Conservation (phyloP, 257 asterid species). For the Cruciata laevipes region DNA sequence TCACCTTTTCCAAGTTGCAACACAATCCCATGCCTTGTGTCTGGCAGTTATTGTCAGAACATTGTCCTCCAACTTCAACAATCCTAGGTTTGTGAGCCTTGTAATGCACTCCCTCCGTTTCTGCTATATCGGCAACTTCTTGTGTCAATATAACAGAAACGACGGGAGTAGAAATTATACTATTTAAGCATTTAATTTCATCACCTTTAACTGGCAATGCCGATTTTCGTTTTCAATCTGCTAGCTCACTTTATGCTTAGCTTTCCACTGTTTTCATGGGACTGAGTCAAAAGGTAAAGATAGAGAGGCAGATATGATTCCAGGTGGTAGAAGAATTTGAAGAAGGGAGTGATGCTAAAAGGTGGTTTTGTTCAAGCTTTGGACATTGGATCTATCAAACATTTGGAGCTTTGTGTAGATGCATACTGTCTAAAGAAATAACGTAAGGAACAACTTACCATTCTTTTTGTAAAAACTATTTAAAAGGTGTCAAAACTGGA, state of each 20-base stretch:
- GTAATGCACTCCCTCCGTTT: neutral
- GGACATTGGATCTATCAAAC: constrained; percentile 18
- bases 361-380: constrained; percentile 1
- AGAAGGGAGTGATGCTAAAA: constrained; percentile 18
- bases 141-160: too few relatives aligned
- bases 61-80: neutral
- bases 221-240: neutral
- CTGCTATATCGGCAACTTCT: too few relatives aligned
- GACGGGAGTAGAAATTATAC: too few relatives aligned
- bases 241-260: constrained; percentile 15
- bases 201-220: neutral
- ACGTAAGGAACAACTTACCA: constrained; percentile 1
- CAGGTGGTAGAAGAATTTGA: neutral
- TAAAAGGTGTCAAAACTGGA: neutral
- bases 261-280: constrained; percentile 42
- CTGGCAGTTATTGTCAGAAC: neutral
- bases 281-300: constrained; percentile 31
- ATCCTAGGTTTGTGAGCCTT: neutral
- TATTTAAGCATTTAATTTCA: too few relatives aligned
- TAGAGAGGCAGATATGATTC: constrained; percentile 19
- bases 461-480: neutral
- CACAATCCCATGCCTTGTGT: constrained; percentile 2
- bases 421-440: constrained; percentile 25
- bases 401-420: constrained; percentile 12
- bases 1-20: constrained; percentile 21